Percentiles rank a stretch among this genome's conserved stretches.
These are phyloP conservation scores for Ustilago crameri DNA, from an alignment of 1,284 basidiomycete genomes.

Conservation along the genomic window DNA sequence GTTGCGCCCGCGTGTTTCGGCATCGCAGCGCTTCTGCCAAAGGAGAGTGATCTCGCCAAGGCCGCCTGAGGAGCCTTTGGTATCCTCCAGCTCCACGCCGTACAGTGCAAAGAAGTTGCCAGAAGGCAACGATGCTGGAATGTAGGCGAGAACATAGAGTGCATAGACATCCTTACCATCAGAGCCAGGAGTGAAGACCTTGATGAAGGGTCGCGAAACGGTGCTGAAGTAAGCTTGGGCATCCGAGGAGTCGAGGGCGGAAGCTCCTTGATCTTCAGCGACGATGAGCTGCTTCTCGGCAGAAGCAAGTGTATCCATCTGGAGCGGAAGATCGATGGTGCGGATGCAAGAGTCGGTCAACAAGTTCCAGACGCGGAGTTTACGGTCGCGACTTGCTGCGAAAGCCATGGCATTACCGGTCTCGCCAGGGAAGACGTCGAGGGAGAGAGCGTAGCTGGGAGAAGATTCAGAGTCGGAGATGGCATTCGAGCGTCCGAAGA, in stretches of 20 bases:
- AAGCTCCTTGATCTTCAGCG: slow-evolving; percentile 20
- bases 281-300: slow-evolving; percentile 34
- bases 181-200: slow-evolving; percentile 44
- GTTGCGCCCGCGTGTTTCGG: slow-evolving; percentile 46
- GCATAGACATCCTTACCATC: slow-evolving; percentile 38
- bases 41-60: slow-evolving; percentile 58
- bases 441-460: slow-evolving; percentile 48
- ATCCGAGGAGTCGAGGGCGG: slow-evolving; percentile 9
- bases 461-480: slow-evolving; percentile 39
- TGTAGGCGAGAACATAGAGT: slow-evolving; percentile 55
- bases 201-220: slow-evolving; percentile 42
- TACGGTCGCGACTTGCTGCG: slow-evolving; percentile 60
- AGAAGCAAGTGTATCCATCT: slow-evolving; percentile 24
- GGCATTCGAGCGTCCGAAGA: slow-evolving; percentile 48
- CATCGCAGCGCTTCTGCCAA: slow-evolving; percentile 59
- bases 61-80: slow-evolving; percentile 50
- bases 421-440: slow-evolving; percentile 49
- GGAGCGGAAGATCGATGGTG: slow-evolving; percentile 54
- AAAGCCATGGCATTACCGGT: slow-evolving; percentile 52
- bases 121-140: slow-evolving; percentile 54
- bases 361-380: slow-evolving; percentile 64
- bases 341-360: slow-evolving; percentile 61
- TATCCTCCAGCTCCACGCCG: slow-evolving; percentile 59
- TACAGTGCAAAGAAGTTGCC: slow-evolving; percentile 62
- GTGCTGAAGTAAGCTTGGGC: slow-evolving; percentile 42